phyloP scores from a whole-genome alignment of 164 flowering plant species.

The Chloranthus sessilifolius region DNA sequence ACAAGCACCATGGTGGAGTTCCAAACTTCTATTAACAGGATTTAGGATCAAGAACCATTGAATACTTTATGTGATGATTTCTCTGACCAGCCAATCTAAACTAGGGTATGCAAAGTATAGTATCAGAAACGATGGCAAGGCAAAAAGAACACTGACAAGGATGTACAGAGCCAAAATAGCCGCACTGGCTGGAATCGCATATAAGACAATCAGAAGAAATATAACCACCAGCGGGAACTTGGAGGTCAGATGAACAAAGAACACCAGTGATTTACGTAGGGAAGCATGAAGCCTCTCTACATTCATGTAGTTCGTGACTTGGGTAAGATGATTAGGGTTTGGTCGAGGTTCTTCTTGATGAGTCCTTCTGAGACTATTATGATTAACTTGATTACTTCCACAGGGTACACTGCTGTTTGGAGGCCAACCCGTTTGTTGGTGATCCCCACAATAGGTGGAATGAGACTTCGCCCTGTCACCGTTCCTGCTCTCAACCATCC shows the following conservation, averaged over 20 bases:
- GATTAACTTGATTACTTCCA: constrained; percentile 23
- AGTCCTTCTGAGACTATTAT: constrained; percentile 15
- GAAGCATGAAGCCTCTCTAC: constrained; percentile 45
- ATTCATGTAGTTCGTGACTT: constrained; percentile 17
- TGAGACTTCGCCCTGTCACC: constrained; percentile 55
- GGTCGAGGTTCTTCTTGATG: constrained; percentile 25
- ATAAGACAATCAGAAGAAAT: constrained; percentile 62
- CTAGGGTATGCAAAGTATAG: constrained; percentile 89
- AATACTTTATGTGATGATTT: constrained; percentile 47
- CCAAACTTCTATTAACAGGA: constrained; percentile 10
- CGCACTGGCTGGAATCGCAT: constrained; percentile 80
- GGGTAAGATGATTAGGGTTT: constrained; percentile 14
- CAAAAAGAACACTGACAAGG: constrained; percentile 71
- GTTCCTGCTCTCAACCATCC: constrained; percentile 96
- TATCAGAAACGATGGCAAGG: constrained; percentile 87
- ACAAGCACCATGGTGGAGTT: neutral
- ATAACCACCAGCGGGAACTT: constrained; percentile 82
- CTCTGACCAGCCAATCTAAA: constrained; percentile 93
- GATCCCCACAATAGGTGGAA: constrained; percentile 38
- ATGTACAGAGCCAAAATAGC: constrained; percentile 74
- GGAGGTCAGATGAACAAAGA: constrained; percentile 72
- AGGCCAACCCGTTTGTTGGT: constrained; percentile 31
- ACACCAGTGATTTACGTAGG: constrained; percentile 53
- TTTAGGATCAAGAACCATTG: neutral
- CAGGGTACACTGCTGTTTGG: constrained; percentile 18